A percentile compares a stretch with the other conserved stretches of the same genome.
Evolutionary conservation across 1,284 basidiomycete genomes (phyloP).

Genomic region (Heliocybe sulcata): DNA sequence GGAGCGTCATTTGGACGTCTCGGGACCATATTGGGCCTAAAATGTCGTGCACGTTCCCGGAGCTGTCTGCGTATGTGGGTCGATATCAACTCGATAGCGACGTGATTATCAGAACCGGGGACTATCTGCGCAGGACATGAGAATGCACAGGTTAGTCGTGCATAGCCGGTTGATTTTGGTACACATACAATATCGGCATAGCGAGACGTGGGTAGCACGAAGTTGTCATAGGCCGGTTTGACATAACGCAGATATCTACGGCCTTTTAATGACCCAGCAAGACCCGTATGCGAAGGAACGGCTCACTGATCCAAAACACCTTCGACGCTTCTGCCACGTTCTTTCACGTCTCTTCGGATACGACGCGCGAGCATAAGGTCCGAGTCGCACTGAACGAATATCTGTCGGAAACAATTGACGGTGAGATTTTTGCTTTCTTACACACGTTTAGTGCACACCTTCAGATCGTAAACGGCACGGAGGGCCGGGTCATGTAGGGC

Average conservation of each 20-base stretch:
- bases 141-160: not conserved
- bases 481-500: slow-evolving; percentile 77
- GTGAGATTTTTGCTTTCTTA: not conserved
- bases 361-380: slow-evolving; percentile 96
- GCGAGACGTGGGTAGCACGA: slow-evolving; percentile 84
- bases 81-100: slow-evolving; percentile 92
- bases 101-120: slow-evolving; percentile 78
- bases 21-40: slow-evolving; percentile 68
- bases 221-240: slow-evolving; percentile 91
- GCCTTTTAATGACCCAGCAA: not conserved
- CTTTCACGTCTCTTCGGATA: slow-evolving; percentile 81
- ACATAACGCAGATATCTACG: slow-evolving; percentile 83
- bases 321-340: slow-evolving; percentile 80
- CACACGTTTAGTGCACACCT: slow-evolving; percentile 41
- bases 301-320: slow-evolving; percentile 86
- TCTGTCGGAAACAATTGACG: slow-evolving; percentile 28
- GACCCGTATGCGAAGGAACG: slow-evolving; percentile 1
- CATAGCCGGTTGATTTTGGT: not conserved
- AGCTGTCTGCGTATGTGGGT: slow-evolving; percentile 88
- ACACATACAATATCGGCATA: slow-evolving; percentile 82
- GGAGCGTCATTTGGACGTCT: slow-evolving; percentile 11
- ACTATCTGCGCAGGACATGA: slow-evolving; percentile 59
- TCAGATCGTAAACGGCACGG: slow-evolving; percentile 85
- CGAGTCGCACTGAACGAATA: slow-evolving; percentile 86
- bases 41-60: slow-evolving; percentile 65